Percentiles rank a stretch among this genome's conserved stretches.
phyloP scores from a whole-genome alignment of 2,329 filamentous ascomycete species.

The Penicillium sp. region DNA sequence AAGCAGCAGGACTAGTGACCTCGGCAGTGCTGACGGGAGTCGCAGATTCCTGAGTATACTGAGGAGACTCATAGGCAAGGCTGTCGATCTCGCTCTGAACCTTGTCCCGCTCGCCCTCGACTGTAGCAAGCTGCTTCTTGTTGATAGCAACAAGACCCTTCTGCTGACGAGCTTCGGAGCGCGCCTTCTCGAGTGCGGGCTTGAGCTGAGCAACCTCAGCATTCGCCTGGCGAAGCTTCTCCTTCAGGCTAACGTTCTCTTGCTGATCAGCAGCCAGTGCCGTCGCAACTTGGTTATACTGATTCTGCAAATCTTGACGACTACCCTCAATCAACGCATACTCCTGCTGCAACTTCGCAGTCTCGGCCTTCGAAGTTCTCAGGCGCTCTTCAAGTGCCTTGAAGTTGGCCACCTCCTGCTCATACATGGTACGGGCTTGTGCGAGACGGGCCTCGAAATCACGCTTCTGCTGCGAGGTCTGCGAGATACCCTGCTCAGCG shows the following conservation, averaged over 20 bases:
- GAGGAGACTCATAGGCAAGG: slow-evolving; percentile 58
- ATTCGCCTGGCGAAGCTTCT: slow-evolving; percentile 81
- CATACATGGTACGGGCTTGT: slow-evolving; percentile 83
- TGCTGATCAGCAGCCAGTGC: slow-evolving; percentile 82
- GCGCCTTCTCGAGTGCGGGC: slow-evolving; percentile 88
- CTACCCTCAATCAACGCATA: slow-evolving; percentile 78
- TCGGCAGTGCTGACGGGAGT: slow-evolving; percentile 43
- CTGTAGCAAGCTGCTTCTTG: slow-evolving; percentile 92
- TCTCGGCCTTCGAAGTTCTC: slow-evolving; percentile 71
- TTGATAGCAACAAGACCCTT: slow-evolving; percentile 97
- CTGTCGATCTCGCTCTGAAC: slow-evolving; percentile 73
- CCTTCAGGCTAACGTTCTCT: slow-evolving; percentile 81
- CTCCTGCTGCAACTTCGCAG: slow-evolving; percentile 78
- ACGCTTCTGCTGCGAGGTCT: slow-evolving; percentile 80
- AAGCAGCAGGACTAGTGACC: slow-evolving; percentile 65
- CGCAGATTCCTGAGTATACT: slow-evolving; percentile 54
- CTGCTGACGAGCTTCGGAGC: slow-evolving; percentile 87
- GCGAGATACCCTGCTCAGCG: slow-evolving; percentile 77
- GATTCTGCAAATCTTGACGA: slow-evolving; percentile 75
- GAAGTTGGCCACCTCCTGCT: slow-evolving; percentile 87
- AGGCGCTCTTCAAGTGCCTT: slow-evolving; percentile 82
- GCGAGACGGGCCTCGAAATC: slow-evolving; percentile 87
- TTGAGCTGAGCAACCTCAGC: slow-evolving; percentile 79
- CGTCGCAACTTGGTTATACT: slow-evolving; percentile 72
- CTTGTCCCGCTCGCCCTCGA: slow-evolving; percentile 84